Base-by-base conservation (phyloP, 2,329 filamentous ascomycete species). In the Sphaerostilbella broomeana region DNA sequence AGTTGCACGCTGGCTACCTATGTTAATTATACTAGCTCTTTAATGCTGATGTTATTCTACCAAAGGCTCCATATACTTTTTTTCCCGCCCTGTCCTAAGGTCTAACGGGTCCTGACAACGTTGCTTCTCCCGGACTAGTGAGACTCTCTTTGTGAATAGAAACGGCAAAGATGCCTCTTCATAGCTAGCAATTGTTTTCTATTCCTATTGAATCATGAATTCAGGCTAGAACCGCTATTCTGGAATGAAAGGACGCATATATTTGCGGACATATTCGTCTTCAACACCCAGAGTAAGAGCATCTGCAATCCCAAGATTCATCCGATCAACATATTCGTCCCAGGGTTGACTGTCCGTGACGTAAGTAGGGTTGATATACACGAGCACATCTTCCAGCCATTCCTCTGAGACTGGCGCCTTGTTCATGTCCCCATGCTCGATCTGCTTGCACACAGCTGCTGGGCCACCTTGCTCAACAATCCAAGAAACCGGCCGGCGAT, bases 301-400 rank as follows among this genome's bases (percentile, higher is more conserved):
- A 36, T 68, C 62, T 10, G 39, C 46, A 29, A 67, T 42, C 5
- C 60, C 64, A 11, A 52, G 38, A 40, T 65, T 64, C 47, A 68
- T 63, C 22, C 64, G 60, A 29, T 55, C 50, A 24, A 67, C 47
- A 31, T 68, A 68, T 40, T 68, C 65, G 12, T 60, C 55, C 40
- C 55, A 58, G 15, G 64, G 62, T 6, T 44, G 36, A 26, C 62
- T 62, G 36, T 62, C 57, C n/a, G 48, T 37, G 24, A 55, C 51
- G 22, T 57, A 54, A 31, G 51, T 48, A 18, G 52, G 45, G 43
- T 60, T 67, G 40, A 66, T 48, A 39, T 68, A 68, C 13, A 67
- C 64, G 29, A 68, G 53, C 15, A 62, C 61, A n/a, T 57, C 44
- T 21, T 51, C 47, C 26, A 54, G 45, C 53, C 51, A 51, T 36